Base-by-base conservation (phyloP, 2,329 filamentous ascomycete genomes). In the Zasmidium cellare region DNA sequence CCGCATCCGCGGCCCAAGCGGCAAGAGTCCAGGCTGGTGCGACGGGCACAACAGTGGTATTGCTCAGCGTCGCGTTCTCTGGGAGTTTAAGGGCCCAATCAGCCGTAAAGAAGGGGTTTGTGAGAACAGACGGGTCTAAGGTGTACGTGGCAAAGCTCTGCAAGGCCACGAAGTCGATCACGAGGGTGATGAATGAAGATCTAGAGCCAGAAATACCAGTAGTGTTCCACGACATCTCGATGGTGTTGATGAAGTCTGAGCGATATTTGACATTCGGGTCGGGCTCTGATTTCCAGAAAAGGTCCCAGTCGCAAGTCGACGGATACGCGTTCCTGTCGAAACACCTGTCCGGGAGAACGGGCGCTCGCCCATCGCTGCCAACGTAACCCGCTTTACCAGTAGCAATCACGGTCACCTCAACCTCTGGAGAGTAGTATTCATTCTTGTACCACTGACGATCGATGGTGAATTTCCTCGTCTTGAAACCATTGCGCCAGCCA, bases 21-120 rank as follows among this genome's bases (percentile, higher is more conserved):
- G 69, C 67, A 3, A 70, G 60, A 7, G 62, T 51, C 69, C 69
- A 71, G 14, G 62, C 56, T 9, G 69, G 67, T 46, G 65, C 57
- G n/a, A 70, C 31, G 22, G 58, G 45, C 44, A 57, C 31, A 20
- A 20, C 20, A 25, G 23, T 31, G n/a, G 24, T 35, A 51, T 49
- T 35, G 41, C 28, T 31, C 2, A 51, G 35, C n/a, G 22, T 44
- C 14, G 24, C 23, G 9, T 45, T 31, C 24, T 19, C 31, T 2
- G 44, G 23, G 1, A 45, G 6, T 18, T 41, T 50, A 9, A 54
- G 6, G 11, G 23, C 23, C 9, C 23, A 22, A 19, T 54, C 46
- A 9, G 35, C 24, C 9, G 56, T n/a, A 9, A 12, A 49, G 11
- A 55, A 47, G 6, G 60, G 60, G 41, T 67, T 68, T 1, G 59